Evolutionary conservation across 2,329 filamentous ascomycete species (phyloP), one percentile per base, ranked within the genome.

Genomic region (Canariomyces notabilis): DNA sequence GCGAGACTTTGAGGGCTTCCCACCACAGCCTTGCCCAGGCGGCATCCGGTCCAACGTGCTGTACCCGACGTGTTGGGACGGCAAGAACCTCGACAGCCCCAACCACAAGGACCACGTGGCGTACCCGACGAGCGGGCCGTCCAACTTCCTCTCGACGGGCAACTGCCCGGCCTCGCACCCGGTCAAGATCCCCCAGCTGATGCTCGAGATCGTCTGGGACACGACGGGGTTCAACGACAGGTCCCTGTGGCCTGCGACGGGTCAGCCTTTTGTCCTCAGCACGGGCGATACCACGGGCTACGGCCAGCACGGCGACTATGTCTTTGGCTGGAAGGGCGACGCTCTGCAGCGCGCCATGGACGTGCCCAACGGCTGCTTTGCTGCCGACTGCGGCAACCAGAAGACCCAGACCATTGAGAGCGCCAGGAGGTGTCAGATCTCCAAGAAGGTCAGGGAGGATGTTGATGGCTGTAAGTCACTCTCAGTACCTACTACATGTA

Each of bases 41-140:
- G 69, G 69, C 12, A 73, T 74, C 44, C 65, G 68, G 33, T 67
- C 69, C 15, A 72, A 69, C 40, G 64, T 73, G 23, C 62, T 67
- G 2, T 74, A 72, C 57, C 70, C 70, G 0, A 71, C 68, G 71
- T 76, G 72, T 63, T 74, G 72, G 71, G 71, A 74, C 49, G 71
- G 72, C 45, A 65, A 65, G 48, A 73, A 72, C 54, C 64, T 73
- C 31, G 72, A 75, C 59, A 66, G 61, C 19, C 69, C 70, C 8
- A 70, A 74, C 57, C 71, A 75, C 60, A 64, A 71, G 44, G 61
- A 62, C 48, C 67, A 70, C 55, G 66, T 69, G 1, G 62, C 69
- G 5, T 73, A 69, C 55, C 64, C 67, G 48, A 62, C 48, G 51
- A 61, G 38, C 7, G 68, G 65, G 0, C 64, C 70, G 2, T 70